Conservation (phyloP, 176 grass and related monocot genomes). For the Otatea glauca region DNA sequence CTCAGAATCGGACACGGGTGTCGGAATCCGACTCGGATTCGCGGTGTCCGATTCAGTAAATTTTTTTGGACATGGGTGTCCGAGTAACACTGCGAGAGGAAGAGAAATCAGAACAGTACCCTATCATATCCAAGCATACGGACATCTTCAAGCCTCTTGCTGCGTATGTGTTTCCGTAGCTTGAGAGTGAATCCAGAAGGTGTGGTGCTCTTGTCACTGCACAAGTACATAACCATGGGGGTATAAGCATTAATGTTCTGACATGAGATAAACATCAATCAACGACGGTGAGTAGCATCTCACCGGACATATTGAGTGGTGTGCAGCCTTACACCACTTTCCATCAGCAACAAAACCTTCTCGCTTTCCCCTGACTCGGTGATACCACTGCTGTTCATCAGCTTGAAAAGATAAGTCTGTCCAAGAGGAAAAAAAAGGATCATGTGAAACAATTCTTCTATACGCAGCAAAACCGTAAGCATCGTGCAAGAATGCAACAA, state of each 20-base stretch:
- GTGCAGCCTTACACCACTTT: constrained; percentile 90
- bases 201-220: constrained; percentile 88
- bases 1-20: too few species aligned
- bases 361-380: constrained; percentile 96
- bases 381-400: constrained; percentile 95
- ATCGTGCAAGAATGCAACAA: background rate
- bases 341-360: constrained; percentile 91
- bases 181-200: constrained; percentile 98
- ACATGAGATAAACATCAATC: background rate
- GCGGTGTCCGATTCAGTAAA: too few species aligned
- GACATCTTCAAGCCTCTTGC: constrained; percentile 94
- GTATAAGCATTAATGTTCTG: constrained; percentile 5
- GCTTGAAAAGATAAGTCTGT: constrained; percentile 96
- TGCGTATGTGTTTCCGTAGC: constrained; percentile 83
- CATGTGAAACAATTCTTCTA: background rate
- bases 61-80: too few species aligned
- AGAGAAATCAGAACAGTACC: constrained; percentile 51
- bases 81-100: too few species aligned
- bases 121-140: constrained; percentile 96
- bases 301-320: constrained; percentile 90
- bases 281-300: constrained; percentile 27
- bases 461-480: background rate
- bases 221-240: background rate
- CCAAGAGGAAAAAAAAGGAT: constrained; percentile 5
- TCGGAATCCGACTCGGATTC: too few species aligned